These are phyloP conservation scores for Cardamine chenopodiifolia DNA, from an alignment of 345 rosid species.

Conservation along the genomic window DNA sequence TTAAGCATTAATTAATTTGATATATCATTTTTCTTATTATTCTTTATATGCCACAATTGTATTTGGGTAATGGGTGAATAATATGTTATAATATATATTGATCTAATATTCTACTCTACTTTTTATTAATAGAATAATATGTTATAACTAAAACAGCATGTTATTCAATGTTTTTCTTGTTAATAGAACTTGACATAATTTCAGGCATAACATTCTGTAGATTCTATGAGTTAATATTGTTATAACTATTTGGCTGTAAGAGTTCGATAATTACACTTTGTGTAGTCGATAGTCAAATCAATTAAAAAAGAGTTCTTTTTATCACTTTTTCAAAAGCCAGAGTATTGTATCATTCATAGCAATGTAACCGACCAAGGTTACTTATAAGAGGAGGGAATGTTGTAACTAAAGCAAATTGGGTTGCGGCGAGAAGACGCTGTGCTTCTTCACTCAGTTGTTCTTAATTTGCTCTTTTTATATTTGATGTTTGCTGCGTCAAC, in stretches of 20 bases:
- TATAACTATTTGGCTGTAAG: not conserved
- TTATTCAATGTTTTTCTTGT: too few relatives aligned
- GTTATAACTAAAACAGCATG: not conserved
- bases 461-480: conserved; percentile 27
- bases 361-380: conserved; percentile 22
- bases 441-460: conserved; percentile 15
- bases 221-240: too few relatives aligned
- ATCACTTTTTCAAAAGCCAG: conserved; percentile 13
- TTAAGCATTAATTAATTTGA: not conserved
- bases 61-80: not conserved
- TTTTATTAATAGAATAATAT: not conserved
- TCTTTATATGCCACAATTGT: not conserved
- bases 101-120: not conserved
- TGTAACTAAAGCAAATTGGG: conserved; percentile 36
- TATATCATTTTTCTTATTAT: not conserved
- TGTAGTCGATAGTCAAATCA: conserved; percentile 11
- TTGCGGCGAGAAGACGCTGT: conserved; percentile 72
- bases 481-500: conserved; percentile 15
- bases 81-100: too few relatives aligned
- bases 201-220: too few relatives aligned
- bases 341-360: conserved; percentile 10
- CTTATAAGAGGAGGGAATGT: conserved; percentile 40
- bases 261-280: not conserved
- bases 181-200: not conserved
- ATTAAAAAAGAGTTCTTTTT: not conserved